These are phyloP conservation scores for Trichoderma atroviride DNA, from an alignment of 2,329 filamentous ascomycete species.

Conservation along the genomic window DNA sequence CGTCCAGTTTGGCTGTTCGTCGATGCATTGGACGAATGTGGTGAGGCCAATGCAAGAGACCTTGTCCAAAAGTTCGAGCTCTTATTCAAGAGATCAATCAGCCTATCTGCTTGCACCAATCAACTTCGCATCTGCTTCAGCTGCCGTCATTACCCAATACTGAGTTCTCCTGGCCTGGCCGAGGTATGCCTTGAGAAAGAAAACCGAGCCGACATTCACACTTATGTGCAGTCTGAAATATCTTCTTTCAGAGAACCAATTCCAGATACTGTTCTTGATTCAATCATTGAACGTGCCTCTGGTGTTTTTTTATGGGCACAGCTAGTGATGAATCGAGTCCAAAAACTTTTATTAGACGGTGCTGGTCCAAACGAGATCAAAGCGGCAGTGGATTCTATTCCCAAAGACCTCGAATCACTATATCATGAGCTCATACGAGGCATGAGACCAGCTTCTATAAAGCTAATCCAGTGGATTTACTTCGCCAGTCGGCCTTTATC, in stretches of 20 bases:
- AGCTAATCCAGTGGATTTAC: conserved; percentile 41
- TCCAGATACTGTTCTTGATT: conserved; percentile 9
- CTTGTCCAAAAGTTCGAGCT: conserved; percentile 25
- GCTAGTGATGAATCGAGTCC: conserved; percentile 33
- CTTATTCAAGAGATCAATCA: conserved; percentile 28
- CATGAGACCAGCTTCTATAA: conserved; percentile 31
- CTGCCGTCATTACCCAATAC: conserved; percentile 39
- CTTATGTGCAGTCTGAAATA: conserved; percentile 35
- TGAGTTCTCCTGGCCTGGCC: conserved; percentile 24
- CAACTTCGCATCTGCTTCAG: conserved; percentile 37
- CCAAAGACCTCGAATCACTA: conserved; percentile 33
- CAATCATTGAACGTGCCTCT: conserved; percentile 34
- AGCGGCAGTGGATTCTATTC: conserved; percentile 30
- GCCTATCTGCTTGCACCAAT: neutral
- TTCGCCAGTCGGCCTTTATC: conserved; percentile 35
- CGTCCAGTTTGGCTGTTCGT: conserved; percentile 37
- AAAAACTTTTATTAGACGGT: conserved; percentile 24
- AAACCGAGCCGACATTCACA: conserved; percentile 38
- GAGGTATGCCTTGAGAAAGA: conserved; percentile 38
- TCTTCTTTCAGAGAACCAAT: neutral
- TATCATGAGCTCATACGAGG: conserved; percentile 33
- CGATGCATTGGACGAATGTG: conserved; percentile 43
- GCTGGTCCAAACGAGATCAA: conserved; percentile 30
- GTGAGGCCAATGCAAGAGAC: conserved; percentile 31
- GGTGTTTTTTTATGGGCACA: conserved; percentile 44